Evolutionary conservation across 1,139 yeast genomes (phyloP).

Genomic region (Blastobotrys aristatus): DNA sequence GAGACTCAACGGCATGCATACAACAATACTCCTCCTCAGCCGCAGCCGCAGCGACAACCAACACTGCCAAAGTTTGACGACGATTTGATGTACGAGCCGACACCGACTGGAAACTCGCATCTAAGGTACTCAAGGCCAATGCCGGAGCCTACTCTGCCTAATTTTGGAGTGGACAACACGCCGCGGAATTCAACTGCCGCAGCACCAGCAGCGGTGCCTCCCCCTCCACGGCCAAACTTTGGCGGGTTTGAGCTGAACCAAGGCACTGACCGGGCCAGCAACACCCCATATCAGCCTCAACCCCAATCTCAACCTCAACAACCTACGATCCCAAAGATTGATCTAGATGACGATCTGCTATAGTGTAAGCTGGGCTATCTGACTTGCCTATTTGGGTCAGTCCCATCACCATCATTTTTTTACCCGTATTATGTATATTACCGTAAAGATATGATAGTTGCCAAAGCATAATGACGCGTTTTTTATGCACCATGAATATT

Average conservation of each 20-base stretch:
- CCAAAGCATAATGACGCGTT: too few relatives aligned
- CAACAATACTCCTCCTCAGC: neutral
- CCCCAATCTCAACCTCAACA: constrained; percentile 2
- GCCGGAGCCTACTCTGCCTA: constrained; percentile 7
- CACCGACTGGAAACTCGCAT: neutral
- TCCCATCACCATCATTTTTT: too few relatives aligned
- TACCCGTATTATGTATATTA: too few relatives aligned
- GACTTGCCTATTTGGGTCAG: neutral
- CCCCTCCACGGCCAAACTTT: neutral
- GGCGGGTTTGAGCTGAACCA: constrained; percentile 3
- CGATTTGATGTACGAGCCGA: neutral
- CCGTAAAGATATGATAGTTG: too few relatives aligned
- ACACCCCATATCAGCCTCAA: neutral
- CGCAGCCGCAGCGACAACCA: neutral
- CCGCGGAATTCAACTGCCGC: neutral
- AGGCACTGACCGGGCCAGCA: constrained; percentile 1
- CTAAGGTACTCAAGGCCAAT: neutral
- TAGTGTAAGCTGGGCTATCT: neutral
- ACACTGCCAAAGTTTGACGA: constrained; percentile 1
- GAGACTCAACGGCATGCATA: neutral
- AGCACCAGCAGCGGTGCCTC: neutral
- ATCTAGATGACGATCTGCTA: constrained; percentile 4
- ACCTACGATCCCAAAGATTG: constrained; percentile 16
- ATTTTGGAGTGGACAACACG: constrained; percentile 1
- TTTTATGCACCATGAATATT: too few relatives aligned